phyloP scores from a whole-genome alignment of 805 yeast species.

The Kuraishia piskuri region DNA sequence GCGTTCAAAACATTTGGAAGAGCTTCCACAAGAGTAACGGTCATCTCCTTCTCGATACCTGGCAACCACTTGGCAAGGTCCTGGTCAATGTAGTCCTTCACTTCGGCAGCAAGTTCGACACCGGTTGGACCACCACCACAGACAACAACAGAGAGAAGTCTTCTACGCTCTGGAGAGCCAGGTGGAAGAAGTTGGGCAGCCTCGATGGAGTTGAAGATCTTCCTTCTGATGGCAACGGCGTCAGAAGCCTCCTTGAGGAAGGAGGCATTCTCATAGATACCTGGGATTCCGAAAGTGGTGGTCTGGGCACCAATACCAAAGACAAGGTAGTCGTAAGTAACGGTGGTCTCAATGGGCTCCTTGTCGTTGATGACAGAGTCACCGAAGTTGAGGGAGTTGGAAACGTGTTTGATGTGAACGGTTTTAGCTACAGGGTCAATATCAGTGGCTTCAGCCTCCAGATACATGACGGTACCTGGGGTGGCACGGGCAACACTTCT shows the following conservation, averaged over 20 bases:
- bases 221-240: constrained; percentile 74
- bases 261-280: constrained; percentile 81
- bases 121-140: constrained; percentile 99
- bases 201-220: constrained; percentile 82
- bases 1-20: constrained; percentile 77
- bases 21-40: constrained; percentile 84
- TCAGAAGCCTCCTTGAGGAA: constrained; percentile 88
- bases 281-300: constrained; percentile 91
- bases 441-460: constrained; percentile 85
- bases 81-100: constrained; percentile 89
- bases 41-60: constrained; percentile 69
- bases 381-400: constrained; percentile 46
- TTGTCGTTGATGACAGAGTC: constrained; percentile 40
- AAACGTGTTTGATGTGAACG: constrained; percentile 50
- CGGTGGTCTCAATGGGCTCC: constrained; percentile 34
- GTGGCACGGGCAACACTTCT: constrained; percentile 73
- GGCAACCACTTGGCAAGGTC: constrained; percentile 89
- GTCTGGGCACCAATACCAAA: constrained; percentile 95
- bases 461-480: constrained; percentile 69
- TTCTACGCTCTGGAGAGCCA: constrained; percentile 65
- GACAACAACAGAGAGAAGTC: constrained; percentile 80
- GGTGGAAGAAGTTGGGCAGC: constrained; percentile 76
- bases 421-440: constrained; percentile 67
- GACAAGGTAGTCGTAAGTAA: constrained; percentile 74
- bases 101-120: constrained; percentile 94